These are phyloP conservation scores for Aspergillus ruber DNA, from an alignment of 2,329 filamentous ascomycete genomes.

Conservation along the genomic window DNA sequence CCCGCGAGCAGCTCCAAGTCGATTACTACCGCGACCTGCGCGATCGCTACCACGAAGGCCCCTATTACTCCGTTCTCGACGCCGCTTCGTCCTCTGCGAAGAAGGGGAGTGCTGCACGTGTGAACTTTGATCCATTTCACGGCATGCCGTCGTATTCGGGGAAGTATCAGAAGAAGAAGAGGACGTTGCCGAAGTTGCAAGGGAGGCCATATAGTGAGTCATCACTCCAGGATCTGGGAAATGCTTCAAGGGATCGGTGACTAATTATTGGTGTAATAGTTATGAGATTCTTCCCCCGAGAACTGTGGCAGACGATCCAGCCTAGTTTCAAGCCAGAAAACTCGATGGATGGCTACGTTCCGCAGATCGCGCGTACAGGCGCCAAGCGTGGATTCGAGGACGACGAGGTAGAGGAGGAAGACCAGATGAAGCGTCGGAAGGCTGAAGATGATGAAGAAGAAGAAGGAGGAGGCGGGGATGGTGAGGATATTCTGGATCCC, in stretches of 20 bases:
- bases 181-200: constrained; percentile 49
- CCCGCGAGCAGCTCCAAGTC: constrained; percentile 43
- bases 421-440: constrained; percentile 25
- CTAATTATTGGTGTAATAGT: constrained; percentile 30
- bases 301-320: constrained; percentile 52
- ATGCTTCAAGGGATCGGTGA: too few species aligned
- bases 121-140: constrained; percentile 55
- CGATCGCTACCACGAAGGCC: constrained; percentile 52
- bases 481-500: constrained; percentile 23
- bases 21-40: constrained; percentile 48
- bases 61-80: constrained; percentile 52
- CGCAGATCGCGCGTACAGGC: constrained; percentile 11
- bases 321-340: constrained; percentile 35
- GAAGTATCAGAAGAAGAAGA: constrained; percentile 52
- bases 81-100: constrained; percentile 34
- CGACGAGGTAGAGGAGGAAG: constrained; percentile 39
- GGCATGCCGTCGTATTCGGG: constrained; percentile 56
- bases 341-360: constrained; percentile 23
- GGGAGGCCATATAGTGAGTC: constrained; percentile 50
- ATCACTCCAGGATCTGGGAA: too few species aligned
- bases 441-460: constrained; percentile 29
- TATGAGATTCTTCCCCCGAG: constrained; percentile 53
- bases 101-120: constrained; percentile 38
- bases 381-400: constrained; percentile 39
- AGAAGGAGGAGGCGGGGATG: constrained; percentile 25